A percentile compares a stretch with the other conserved stretches of the same genome.
phyloP scores from a whole-genome alignment of 1,139 yeast genomes.

The Kurtzmaniella natalensis region DNA sequence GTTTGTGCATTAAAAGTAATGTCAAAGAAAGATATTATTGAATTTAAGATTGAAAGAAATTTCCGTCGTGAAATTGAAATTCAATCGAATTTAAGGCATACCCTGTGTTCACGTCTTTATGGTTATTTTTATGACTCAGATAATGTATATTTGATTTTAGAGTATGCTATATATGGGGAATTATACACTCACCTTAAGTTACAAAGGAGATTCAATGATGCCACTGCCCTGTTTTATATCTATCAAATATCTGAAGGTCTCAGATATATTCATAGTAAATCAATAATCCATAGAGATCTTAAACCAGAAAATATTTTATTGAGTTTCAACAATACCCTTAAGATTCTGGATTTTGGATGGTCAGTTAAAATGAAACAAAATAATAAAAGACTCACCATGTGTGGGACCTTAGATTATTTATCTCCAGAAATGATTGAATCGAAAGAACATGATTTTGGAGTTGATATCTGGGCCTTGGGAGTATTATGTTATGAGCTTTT shows the following conservation, averaged over 20 bases:
- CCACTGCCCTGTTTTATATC: slow-evolving; percentile 71
- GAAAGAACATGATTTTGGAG: slow-evolving; percentile 70
- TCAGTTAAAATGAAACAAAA: slow-evolving; percentile 48
- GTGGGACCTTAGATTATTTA: slow-evolving; percentile 91
- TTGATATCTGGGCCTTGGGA: slow-evolving; percentile 93
- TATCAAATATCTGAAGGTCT: slow-evolving; percentile 82
- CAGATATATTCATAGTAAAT: slow-evolving; percentile 67
- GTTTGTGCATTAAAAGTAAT: slow-evolving; percentile 88
- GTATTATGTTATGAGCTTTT: slow-evolving; percentile 80
- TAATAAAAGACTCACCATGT: slow-evolving; percentile 66
- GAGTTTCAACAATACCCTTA: slow-evolving; percentile 67
- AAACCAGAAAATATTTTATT: slow-evolving; percentile 88
- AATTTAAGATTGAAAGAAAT: slow-evolving; percentile 79
- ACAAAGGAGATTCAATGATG: slow-evolving; percentile 65
- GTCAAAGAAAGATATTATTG: slow-evolving; percentile 75
- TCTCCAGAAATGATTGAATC: slow-evolving; percentile 96
- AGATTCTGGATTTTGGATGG: slow-evolving; percentile 96
- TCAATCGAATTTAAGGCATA: slow-evolving; percentile 73
- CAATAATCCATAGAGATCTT: slow-evolving; percentile 85
- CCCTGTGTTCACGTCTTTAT: slow-evolving; percentile 72
- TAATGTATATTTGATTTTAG: slow-evolving; percentile 78
- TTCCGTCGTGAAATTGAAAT: slow-evolving; percentile 89
- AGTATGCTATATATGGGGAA: slow-evolving; percentile 85
- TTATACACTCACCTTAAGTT: slow-evolving; percentile 67
- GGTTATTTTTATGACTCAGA: slow-evolving; percentile 81